These are phyloP conservation scores for Clitopilus passeckerianus DNA, from an alignment of 768 basidiomycete genomes.

Conservation along the genomic window DNA sequence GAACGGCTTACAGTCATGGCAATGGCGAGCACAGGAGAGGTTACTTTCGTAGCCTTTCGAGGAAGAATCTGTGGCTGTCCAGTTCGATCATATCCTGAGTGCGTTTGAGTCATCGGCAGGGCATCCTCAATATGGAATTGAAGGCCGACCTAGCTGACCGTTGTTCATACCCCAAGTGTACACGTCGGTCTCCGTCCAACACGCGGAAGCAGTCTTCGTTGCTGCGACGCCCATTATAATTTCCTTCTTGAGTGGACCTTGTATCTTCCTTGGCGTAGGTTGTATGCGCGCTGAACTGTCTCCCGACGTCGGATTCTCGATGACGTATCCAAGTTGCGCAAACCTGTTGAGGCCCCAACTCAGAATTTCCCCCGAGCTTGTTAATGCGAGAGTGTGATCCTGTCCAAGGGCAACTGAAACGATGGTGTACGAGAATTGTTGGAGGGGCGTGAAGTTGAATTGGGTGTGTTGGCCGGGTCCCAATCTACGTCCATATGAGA, in stretches of 20 bases:
- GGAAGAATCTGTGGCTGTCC: conserved; percentile 76
- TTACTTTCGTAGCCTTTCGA: conserved; percentile 75
- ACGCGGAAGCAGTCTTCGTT: conserved; percentile 80
- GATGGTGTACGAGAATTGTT: conserved; percentile 52
- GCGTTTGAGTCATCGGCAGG: neutral
- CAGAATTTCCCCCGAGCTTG: conserved; percentile 73
- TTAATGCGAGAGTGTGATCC: conserved; percentile 90
- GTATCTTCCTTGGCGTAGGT: conserved; percentile 65
- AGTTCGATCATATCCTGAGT: conserved; percentile 68
- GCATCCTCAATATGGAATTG: neutral
- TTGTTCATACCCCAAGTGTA: conserved; percentile 93
- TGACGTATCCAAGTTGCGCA: conserved; percentile 80
- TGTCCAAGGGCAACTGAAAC: conserved; percentile 79
- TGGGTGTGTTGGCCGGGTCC: conserved; percentile 78
- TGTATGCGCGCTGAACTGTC: conserved; percentile 54
- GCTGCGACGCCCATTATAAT: conserved; percentile 78
- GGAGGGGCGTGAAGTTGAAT: conserved; percentile 59
- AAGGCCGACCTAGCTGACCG: conserved; percentile 79
- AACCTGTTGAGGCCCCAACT: conserved; percentile 93
- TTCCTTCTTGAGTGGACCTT: conserved; percentile 74
- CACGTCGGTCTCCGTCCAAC: conserved; percentile 72
- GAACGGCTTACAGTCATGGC: conserved; percentile 60
- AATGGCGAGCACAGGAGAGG: conserved; percentile 64
- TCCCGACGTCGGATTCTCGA: conserved; percentile 45
- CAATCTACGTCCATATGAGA: conserved; percentile 37